Evolutionary conservation across 768 basidiomycete species (phyloP), one percentile per base, ranked within the genome.

Genomic region (Mycena polygramma): DNA sequence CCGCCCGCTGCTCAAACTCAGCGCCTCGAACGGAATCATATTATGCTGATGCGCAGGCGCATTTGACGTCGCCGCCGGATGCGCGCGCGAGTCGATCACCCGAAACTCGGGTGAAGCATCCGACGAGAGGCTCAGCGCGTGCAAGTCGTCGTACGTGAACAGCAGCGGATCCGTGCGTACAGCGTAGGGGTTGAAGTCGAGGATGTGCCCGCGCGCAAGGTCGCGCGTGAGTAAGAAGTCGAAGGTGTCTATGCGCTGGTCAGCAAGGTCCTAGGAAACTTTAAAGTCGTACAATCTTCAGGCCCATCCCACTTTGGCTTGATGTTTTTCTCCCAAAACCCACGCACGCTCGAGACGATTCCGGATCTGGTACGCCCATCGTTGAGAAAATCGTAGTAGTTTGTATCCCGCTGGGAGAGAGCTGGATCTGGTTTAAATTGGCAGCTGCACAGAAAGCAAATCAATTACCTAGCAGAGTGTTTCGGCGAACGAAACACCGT

Each of bases 171-270:
- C 96, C n/a, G 97, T 98, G 45, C 89, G 90, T 6, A 90, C 88
- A 14, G 91, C 88, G 75, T 92, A 98, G 0, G 96, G 95, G 73
- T 96, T 96, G 81, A 98, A 95, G 78, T 98, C 97, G 76, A 99
- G 78, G 73, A 99, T 84, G 79, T 96, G 93, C 19, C 90, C 94
- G 14, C 89, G 86, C 2, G 86, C 79, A 43, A 95, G 84, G 78
- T 96, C 91, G 36, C 95, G 91, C 3, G 95, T 95, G 43, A 98
- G 87, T 69, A 97, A 88, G 54, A 98, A 80, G 78, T 99, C 97
- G 75, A 99, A 92, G 11, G 88, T 83, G 77, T 98, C 97, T 97
- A 75, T 14, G 86, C 81, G 75, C 96, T 96, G 94, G 76, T 46
- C 57, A 49, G 69, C 43, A 57, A 57, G 20, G 35, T 46, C 63